Base-by-base conservation (phyloP, 106 monocot genomes). In the Allium cepa region DNA sequence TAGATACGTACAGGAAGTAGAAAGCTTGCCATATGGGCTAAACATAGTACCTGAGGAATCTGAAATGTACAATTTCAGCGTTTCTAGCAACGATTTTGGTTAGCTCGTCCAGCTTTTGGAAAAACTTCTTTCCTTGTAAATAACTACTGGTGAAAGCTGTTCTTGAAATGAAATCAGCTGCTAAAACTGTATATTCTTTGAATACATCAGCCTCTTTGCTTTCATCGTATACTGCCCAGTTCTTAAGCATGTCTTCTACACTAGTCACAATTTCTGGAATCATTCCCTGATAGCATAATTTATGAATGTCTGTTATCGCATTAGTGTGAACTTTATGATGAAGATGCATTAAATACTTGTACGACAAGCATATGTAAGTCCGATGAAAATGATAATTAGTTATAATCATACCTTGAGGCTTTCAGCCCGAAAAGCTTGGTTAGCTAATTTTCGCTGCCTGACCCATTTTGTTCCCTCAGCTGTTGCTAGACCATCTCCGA, bases 161-260 rank as follows among this genome's bases (percentile, higher is more conserved):
- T 17, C 73, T 73, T 48, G 73, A 73, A 58, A 73, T 73, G 66
- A 73, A 17, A 58, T 73, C 73, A 11, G 73, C 47, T 10, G 65
- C 11, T 9, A 66, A 27, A 9, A 66, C 64, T 6, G 10, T 26
- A 27, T 66, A 73, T 11, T 73, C 66, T 49, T 58, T 45, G 73
- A 66, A 73, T 8, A 73, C 56, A 28, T 73, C 73, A 7, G 59
- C 15, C 58, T 73, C 73, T 47, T 66, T 73, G 47, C 66, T 55
- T 14, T 73, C 73, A 36, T 36, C 36, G 11, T 66, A 57, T 8
- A 48, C 47, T 49, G 6, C 58, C 73, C 66, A 73, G 47, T 66
- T 73, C 46, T 65, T 14, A 4, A 66, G 65, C 73, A 73, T 66
- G 22, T 22, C 18, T 13, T 73, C 66, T 46, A 58, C 57, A 27